Percentiles rank a stretch among this genome's conserved stretches.
Conservation (phyloP, 345 rosid genomes). For the rapeseed (Brassica napus) region Da-Ae NC_063442.1:43007001-43007500, state of each 20-base stretch:
- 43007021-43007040: too few species aligned
- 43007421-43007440: neutral
- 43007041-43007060: neutral
- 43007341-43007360: neutral
- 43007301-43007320: neutral
- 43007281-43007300: neutral
- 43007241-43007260: neutral
- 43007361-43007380: neutral
- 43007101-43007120: neutral
- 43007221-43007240: neutral
- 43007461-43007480: too few species aligned
- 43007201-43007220: too few species aligned
- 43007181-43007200: too few species aligned
- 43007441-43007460: too few species aligned
- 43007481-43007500: neutral
- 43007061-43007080: slow-evolving; percentile 6
- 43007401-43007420: neutral
- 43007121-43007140: neutral
- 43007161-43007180: too few species aligned
- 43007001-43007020: neutral
- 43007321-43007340: neutral
- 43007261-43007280: neutral
- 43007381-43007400: neutral
- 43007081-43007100: neutral
- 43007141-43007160: too few species aligned